Evolutionary conservation across 495 filamentous ascomycete species (phyloP).

Genomic region (Cairneyella variabilis): DNA sequence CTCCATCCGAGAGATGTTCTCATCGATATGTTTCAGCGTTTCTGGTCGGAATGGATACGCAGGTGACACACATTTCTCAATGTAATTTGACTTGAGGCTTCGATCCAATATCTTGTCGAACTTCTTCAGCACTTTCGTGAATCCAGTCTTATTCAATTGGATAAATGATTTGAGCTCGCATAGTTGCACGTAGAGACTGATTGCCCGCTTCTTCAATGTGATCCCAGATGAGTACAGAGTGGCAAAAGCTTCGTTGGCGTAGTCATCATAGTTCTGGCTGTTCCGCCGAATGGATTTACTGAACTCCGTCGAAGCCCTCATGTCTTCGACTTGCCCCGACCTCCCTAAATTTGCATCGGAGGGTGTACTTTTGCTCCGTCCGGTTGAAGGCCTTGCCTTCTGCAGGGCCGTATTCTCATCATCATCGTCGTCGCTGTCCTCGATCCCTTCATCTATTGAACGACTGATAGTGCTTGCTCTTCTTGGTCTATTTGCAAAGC

Average conservation of each 20-base stretch:
- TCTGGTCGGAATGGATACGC: constrained; percentile 71
- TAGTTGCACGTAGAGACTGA: constrained; percentile 85
- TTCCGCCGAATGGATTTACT: constrained; percentile 39
- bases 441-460: constrained; percentile 45
- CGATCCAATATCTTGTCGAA: constrained; percentile 95
- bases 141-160: constrained; percentile 94
- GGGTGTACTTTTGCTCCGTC: constrained; percentile 34
- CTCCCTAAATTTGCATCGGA: constrained; percentile 27
- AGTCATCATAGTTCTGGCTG: constrained; percentile 65
- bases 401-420: constrained; percentile 58
- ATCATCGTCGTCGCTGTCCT: constrained; percentile 64
- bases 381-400: constrained; percentile 27
- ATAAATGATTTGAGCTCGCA: constrained; percentile 95
- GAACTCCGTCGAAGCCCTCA: constrained; percentile 52
- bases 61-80: constrained; percentile 63
- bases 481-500: constrained; percentile 21
- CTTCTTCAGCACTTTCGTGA: constrained; percentile 94
- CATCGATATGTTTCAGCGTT: constrained; percentile 66
- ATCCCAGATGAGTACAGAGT: constrained; percentile 75
- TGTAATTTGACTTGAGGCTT: constrained; percentile 69
- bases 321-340: constrained; percentile 44
- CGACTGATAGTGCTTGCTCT: constrained; percentile 37
- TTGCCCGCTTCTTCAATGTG: constrained; percentile 84
- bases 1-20: constrained; percentile 69
- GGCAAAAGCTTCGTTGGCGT: constrained; percentile 65